Evolutionary conservation across 1,139 yeast genomes (phyloP), one percentile per base, ranked within the genome.

Genomic region (Pichia sp.): DNA sequence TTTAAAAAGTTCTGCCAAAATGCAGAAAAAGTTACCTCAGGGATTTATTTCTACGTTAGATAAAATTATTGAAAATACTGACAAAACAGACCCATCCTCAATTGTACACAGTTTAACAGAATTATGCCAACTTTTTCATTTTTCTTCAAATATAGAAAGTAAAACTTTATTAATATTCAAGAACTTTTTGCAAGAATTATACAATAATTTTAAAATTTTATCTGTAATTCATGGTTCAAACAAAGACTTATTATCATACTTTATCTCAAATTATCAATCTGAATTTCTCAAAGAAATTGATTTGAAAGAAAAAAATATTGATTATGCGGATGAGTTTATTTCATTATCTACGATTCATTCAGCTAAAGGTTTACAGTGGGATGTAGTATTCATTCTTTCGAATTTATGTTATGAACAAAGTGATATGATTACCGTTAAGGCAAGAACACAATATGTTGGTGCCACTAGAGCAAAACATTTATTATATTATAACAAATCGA

Each of bases 311-410:
- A 36, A 47, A 25, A 39, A 44, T 15, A n/a, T 6, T 1, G 59
- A 56, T 2, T 57, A 61, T 20, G 51, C 60, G 45, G 60, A 78
- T 7, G 43, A 40, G 16, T 26, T 26, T 16, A 33, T 48, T 1
- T 76, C 74, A 40, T 52, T 78, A 3, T 76, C 84, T 0, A 82
- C 91, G 0, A 71, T 82, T 1, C 89, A 82, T 56, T 69, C 84
- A 1, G 78, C 88, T 1, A 82, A 81, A 52, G 89, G 91, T 0
- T 57, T 80, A 7, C 88, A 81, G 50, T 80, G 76, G 52, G 87
- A 88, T 0, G 66, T 80, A 13, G 87, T 80, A 1, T 80, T 82
- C 56, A 50, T 81, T 8, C 23, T 47, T 16, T 33, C 51, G 7
- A 32, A 27, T 5, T 15, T 42, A 21, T 27, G 28, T 15, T 20